Evolutionary conservation across 139 green algal genomes (phyloP).

Genomic region (Coccomyxa sp.): DNA sequence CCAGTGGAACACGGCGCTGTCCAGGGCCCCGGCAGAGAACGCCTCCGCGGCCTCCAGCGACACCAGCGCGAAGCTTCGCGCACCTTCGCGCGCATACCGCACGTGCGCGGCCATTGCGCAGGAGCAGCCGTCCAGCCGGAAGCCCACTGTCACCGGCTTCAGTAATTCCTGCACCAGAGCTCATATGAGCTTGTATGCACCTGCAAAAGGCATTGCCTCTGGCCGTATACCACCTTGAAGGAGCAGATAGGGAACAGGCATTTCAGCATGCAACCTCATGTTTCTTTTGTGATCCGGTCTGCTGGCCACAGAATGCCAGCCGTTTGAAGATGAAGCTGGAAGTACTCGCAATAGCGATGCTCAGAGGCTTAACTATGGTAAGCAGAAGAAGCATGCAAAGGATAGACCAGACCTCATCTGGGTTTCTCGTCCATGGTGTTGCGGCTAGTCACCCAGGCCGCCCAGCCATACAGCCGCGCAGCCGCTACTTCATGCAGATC

Average conservation of each 20-base stretch:
- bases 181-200: too few species aligned
- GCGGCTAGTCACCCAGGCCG: constrained; percentile 1
- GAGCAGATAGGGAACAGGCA: too few species aligned
- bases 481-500: constrained; percentile 1
- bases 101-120: constrained; percentile 8
- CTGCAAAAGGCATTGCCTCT: too few species aligned
- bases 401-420: background rate
- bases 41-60: constrained; percentile 6
- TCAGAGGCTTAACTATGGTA: background rate
- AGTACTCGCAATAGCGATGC: too few species aligned
- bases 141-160: background rate
- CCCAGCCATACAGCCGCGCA: background rate
- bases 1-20: constrained; percentile 17
- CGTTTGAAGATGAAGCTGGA: too few species aligned
- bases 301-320: too few species aligned
- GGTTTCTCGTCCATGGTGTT: background rate
- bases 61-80: constrained; percentile 1
- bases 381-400: background rate
- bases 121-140: constrained; percentile 9
- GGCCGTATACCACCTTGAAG: too few species aligned
- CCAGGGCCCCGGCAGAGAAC: constrained; percentile 9
- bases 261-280: too few species aligned
- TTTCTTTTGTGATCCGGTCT: too few species aligned
- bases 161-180: too few species aligned
- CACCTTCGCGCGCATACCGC: background rate